A percentile compares a stretch with the other conserved stretches of the same genome.
These are phyloP conservation scores for Alternaria rosae DNA, from an alignment of 2,329 filamentous ascomycete species.

Conservation along the genomic window DNA sequence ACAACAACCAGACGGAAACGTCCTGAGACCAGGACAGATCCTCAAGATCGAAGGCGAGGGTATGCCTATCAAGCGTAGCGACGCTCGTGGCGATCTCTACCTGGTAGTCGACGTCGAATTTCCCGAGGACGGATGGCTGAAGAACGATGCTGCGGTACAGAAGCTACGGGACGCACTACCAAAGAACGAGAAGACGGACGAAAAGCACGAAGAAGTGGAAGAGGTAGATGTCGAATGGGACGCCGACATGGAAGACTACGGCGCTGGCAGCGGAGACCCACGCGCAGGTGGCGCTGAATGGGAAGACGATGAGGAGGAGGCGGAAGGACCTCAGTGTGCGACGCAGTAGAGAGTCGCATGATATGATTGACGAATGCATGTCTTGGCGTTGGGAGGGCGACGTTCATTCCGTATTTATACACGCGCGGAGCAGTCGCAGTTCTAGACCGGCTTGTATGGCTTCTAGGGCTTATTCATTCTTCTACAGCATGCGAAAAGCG, in stretches of 20 bases:
- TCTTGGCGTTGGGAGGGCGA: conserved; percentile 28
- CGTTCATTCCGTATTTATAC: conserved; percentile 9
- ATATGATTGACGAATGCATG: conserved; percentile 33
- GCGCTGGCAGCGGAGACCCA: conserved; percentile 73
- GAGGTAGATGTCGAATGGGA: conserved; percentile 88
- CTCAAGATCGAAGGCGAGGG: conserved; percentile 89
- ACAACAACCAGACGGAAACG: conserved; percentile 72
- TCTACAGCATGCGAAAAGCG: not conserved
- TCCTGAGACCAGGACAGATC: conserved; percentile 82
- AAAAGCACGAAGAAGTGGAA: conserved; percentile 75
- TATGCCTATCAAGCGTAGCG: conserved; percentile 90
- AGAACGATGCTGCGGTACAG: conserved; percentile 71
- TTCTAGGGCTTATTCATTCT: not conserved
- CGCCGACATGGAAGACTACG: conserved; percentile 84
- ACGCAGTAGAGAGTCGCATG: conserved; percentile 63
- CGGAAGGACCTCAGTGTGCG: conserved; percentile 72
- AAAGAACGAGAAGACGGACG: conserved; percentile 58
- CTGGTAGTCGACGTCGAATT: conserved; percentile 86
- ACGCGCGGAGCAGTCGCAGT: not conserved
- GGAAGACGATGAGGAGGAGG: conserved; percentile 71
- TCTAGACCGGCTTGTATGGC: not conserved
- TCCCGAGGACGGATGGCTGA: conserved; percentile 84
- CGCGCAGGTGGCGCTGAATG: conserved; percentile 72
- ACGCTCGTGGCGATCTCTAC: conserved; percentile 85
- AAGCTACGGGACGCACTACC: conserved; percentile 80